These are phyloP conservation scores for Conringia planisiliqua DNA, from an alignment of 345 rosid species.

Conservation along the genomic window DNA sequence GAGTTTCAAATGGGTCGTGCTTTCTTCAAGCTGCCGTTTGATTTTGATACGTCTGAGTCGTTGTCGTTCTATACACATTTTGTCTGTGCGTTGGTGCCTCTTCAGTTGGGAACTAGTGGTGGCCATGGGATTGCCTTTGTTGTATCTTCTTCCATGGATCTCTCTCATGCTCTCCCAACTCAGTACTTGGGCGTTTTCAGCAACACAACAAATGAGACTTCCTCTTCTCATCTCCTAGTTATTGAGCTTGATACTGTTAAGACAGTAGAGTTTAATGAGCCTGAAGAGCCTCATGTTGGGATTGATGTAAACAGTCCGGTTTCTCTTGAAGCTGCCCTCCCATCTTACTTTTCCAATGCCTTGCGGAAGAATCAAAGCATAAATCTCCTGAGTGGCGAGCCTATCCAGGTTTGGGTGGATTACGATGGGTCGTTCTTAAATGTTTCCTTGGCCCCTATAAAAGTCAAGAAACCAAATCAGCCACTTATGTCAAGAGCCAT, in stretches of 20 bases:
- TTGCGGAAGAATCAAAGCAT: slow-evolving; percentile 20
- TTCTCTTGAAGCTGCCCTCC: slow-evolving; percentile 11
- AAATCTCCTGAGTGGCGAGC: slow-evolving; percentile 37
- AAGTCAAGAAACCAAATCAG: slow-evolving; percentile 25
- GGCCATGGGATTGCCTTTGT: slow-evolving; percentile 43
- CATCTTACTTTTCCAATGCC: not conserved
- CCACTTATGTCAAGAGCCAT: slow-evolving; percentile 46
- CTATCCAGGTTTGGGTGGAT: slow-evolving; percentile 51
- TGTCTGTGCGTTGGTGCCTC: slow-evolving; percentile 38
- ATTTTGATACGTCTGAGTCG: slow-evolving; percentile 24
- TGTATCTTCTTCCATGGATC: slow-evolving; percentile 35
- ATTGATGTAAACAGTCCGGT: slow-evolving; percentile 4
- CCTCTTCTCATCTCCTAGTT: slow-evolving; percentile 46
- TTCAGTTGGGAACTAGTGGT: not conserved
- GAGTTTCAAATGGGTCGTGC: slow-evolving; percentile 37
- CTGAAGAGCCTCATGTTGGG: slow-evolving; percentile 49
- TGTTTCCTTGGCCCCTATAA: slow-evolving; percentile 40
- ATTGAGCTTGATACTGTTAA: slow-evolving; percentile 53
- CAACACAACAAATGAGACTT: slow-evolving; percentile 8
- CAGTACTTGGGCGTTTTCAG: slow-evolving; percentile 49
- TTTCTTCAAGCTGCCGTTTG: slow-evolving; percentile 39
- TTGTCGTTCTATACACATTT: slow-evolving; percentile 37
- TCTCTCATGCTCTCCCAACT: not conserved
- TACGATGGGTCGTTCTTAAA: slow-evolving; percentile 39
- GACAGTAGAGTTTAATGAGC: slow-evolving; percentile 31